Evolutionary conservation across 2,329 filamentous ascomycete genomes (phyloP).

Genomic region (Colletotrichum sojae): DNA sequence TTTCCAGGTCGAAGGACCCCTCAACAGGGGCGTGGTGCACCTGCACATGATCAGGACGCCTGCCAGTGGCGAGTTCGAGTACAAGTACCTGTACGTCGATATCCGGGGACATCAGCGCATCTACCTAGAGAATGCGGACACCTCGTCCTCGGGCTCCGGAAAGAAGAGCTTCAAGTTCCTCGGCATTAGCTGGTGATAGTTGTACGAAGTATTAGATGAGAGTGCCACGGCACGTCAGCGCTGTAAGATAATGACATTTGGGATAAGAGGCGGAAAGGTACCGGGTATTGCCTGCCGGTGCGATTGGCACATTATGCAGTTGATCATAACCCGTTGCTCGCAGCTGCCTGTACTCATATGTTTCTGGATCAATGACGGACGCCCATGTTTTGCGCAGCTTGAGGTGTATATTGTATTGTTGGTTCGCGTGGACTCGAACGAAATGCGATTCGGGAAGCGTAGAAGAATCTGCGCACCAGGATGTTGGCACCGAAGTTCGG

Average conservation of each 20-base stretch:
- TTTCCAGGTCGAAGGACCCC: constrained; percentile 80
- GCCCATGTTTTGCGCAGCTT: too few species aligned
- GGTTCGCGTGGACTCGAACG: too few species aligned
- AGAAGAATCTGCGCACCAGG: too few species aligned
- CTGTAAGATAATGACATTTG: constrained; percentile 8
- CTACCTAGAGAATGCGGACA: constrained; percentile 75
- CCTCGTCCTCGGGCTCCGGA: constrained; percentile 50
- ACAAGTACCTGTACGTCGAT: constrained; percentile 85
- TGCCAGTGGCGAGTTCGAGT: constrained; percentile 78
- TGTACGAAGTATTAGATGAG: background rate
- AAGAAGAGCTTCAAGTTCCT: constrained; percentile 69
- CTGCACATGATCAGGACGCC: constrained; percentile 82
- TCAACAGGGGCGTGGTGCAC: constrained; percentile 79
- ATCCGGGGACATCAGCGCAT: constrained; percentile 78
- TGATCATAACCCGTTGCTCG: too few species aligned
- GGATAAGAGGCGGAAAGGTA: background rate
- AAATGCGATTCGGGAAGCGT: too few species aligned
- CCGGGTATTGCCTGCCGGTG: background rate
- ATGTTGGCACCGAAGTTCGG: too few species aligned
- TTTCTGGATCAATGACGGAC: too few species aligned
- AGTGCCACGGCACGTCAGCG: background rate
- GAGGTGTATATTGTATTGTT: too few species aligned
- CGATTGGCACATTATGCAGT: too few species aligned
- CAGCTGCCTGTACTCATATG: too few species aligned
- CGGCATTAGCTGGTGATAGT: constrained; percentile 71